A percentile compares a stretch with the other conserved stretches of the same genome.
phyloP scores from a whole-genome alignment of 2,329 filamentous ascomycete genomes.

The Cryphonectria nitschkei region DNA sequence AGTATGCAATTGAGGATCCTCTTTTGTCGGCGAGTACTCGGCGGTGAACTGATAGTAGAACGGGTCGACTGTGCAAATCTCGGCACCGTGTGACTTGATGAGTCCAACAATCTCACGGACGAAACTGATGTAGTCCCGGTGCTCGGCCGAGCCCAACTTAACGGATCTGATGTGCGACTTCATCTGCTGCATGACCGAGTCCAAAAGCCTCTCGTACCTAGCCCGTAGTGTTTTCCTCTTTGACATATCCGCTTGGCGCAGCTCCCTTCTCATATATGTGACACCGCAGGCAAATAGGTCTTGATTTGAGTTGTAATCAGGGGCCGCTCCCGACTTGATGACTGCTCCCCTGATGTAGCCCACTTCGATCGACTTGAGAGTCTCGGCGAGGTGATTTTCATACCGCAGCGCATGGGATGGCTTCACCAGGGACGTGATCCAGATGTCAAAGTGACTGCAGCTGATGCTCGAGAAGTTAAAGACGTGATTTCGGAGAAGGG shows the following conservation, averaged over 20 bases:
- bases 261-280: conserved; percentile 52
- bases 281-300: conserved; percentile 55
- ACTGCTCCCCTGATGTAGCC: conserved; percentile 48
- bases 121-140: conserved; percentile 54
- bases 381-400: conserved; percentile 54
- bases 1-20: conserved; percentile 61
- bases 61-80: conserved; percentile 56
- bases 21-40: conserved; percentile 58
- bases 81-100: conserved; percentile 57
- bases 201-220: conserved; percentile 49
- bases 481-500: conserved; percentile 51
- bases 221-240: conserved; percentile 42
- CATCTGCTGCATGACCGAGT: conserved; percentile 57
- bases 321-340: conserved; percentile 41
- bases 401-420: conserved; percentile 50
- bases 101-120: conserved; percentile 56
- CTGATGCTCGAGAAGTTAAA: conserved; percentile 52
- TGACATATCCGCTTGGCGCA: conserved; percentile 45
- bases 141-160: conserved; percentile 42
- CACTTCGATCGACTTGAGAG: conserved; percentile 47
- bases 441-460: conserved; percentile 54
- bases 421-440: conserved; percentile 56
- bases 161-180: conserved; percentile 51
- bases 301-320: conserved; percentile 54
- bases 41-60: conserved; percentile 61